Evolutionary conservation across 2,329 filamentous ascomycete species (phyloP).

Genomic region (Colletotrichum zoysiae): DNA sequence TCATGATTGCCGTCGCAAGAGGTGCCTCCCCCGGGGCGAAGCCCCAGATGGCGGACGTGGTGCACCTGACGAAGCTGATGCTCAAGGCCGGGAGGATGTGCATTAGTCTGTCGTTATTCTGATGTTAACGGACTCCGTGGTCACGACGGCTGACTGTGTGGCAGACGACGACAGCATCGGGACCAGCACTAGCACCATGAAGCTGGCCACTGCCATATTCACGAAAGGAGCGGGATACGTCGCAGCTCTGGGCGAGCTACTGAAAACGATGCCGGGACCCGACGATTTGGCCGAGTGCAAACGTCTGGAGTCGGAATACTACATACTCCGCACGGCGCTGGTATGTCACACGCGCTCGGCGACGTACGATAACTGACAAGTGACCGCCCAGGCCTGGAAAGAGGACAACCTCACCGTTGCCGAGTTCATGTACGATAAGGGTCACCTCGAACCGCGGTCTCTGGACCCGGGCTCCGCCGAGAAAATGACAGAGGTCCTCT

Average conservation of each 20-base stretch:
- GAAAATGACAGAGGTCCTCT: conserved; percentile 74
- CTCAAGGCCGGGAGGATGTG: conserved; percentile 75
- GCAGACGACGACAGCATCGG: conserved; percentile 61
- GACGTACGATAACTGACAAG: background rate
- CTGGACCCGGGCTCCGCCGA: conserved; percentile 68
- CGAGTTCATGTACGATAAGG: conserved; percentile 80
- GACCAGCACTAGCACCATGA: conserved; percentile 51
- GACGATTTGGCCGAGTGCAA: conserved; percentile 50
- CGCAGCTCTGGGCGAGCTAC: conserved; percentile 51
- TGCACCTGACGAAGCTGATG: conserved; percentile 74
- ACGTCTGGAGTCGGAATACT: conserved; percentile 70
- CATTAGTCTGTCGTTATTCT: conserved; percentile 62
- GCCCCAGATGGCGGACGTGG: conserved; percentile 51
- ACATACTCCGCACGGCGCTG: conserved; percentile 73
- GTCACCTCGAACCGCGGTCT: conserved; percentile 54
- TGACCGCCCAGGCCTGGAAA: conserved; percentile 73
- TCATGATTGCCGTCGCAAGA: conserved; percentile 73
- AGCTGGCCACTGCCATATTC: conserved; percentile 69
- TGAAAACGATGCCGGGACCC: conserved; percentile 44
- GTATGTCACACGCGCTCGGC: conserved; percentile 58
- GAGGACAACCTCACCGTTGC: conserved; percentile 80
- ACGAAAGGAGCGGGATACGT: conserved; percentile 73
- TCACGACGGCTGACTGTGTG: conserved; percentile 33
- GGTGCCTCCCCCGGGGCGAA: conserved; percentile 44
- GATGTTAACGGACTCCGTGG: accelerated